These are phyloP conservation scores for Dictyophora rubrovolvata DNA, from an alignment of 768 basidiomycete genomes.

Conservation along the genomic window DNA sequence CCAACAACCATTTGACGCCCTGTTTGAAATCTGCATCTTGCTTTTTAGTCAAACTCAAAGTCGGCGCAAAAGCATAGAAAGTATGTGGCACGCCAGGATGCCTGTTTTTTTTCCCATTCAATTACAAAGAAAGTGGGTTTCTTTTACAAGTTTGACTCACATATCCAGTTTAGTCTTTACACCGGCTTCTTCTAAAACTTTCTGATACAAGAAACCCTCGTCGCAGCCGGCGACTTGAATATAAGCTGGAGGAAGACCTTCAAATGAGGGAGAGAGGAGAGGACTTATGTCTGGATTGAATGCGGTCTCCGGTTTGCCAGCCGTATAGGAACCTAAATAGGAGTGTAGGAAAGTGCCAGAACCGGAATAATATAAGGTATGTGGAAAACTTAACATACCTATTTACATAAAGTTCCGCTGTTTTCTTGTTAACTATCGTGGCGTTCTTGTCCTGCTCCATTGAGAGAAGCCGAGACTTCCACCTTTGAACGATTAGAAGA, in stretches of 20 bases:
- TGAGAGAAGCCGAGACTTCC: slow-evolving; percentile 13
- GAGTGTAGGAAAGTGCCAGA: not conserved
- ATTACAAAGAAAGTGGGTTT: not conserved
- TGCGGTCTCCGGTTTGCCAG: not conserved
- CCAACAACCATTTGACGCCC: slow-evolving; percentile 17
- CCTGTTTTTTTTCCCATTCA: slow-evolving; percentile 5
- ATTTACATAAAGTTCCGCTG: not conserved
- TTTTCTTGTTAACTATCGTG: slow-evolving; percentile 6
- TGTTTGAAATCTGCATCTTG: slow-evolving; percentile 11
- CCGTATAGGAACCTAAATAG: not conserved
- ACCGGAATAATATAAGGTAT: not conserved
- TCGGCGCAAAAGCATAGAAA: slow-evolving; percentile 11
- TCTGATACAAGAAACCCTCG: slow-evolving; percentile 2
- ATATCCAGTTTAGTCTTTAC: not conserved
- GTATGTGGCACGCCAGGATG: slow-evolving; percentile 20
- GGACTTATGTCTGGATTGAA: not conserved
- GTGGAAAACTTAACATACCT: not conserved
- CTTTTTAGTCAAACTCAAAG: slow-evolving; percentile 9
- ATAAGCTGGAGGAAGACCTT: slow-evolving; percentile 1
- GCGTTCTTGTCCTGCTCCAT: slow-evolving; percentile 14
- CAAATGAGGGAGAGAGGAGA: not conserved
- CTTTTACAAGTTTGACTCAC: not conserved
- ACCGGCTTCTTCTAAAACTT: not conserved
- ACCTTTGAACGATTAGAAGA: slow-evolving; percentile 3
- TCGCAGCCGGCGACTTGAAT: slow-evolving; percentile 3